Conservation (phyloP, 2,329 filamentous ascomycete species). For the Pseudogymnoascus sp. region DNA sequence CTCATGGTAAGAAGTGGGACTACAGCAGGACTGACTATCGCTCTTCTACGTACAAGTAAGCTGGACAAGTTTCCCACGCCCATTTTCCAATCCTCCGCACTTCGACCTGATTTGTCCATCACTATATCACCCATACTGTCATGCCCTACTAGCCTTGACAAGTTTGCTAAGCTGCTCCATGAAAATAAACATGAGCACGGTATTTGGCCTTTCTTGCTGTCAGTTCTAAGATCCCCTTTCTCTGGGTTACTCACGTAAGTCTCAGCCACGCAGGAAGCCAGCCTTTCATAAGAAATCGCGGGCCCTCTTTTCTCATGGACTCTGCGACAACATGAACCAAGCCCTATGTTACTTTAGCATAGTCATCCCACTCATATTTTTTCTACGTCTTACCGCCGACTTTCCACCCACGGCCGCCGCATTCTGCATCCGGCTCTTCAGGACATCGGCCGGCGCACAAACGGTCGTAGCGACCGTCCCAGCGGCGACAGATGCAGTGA, state of each 20-base stretch:
- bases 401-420: slow-evolving; percentile 19
- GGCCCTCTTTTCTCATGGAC: slow-evolving; percentile 32
- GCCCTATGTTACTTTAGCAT: slow-evolving; percentile 19
- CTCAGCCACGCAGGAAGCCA: slow-evolving; percentile 39
- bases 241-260: slow-evolving; percentile 29
- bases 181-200: slow-evolving; percentile 39
- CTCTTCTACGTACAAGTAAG: not conserved
- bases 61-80: not conserved
- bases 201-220: slow-evolving; percentile 31
- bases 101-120: not conserved
- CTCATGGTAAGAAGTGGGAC: not conserved
- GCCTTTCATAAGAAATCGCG: slow-evolving; percentile 37
- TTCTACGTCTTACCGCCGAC: slow-evolving; percentile 10
- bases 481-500: slow-evolving; percentile 32
- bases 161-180: slow-evolving; percentile 37
- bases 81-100: not conserved
- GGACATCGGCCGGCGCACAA: slow-evolving; percentile 37
- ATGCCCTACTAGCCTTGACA: not conserved
- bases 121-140: not conserved
- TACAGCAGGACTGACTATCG: not conserved
- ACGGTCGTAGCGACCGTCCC: slow-evolving; percentile 40
- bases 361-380: not conserved
- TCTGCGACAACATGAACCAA: slow-evolving; percentile 29
- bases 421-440: slow-evolving; percentile 37
- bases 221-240: not conserved